Conservation (phyloP, 805 yeast species). For the Saturnispora gosingensis region DNA sequence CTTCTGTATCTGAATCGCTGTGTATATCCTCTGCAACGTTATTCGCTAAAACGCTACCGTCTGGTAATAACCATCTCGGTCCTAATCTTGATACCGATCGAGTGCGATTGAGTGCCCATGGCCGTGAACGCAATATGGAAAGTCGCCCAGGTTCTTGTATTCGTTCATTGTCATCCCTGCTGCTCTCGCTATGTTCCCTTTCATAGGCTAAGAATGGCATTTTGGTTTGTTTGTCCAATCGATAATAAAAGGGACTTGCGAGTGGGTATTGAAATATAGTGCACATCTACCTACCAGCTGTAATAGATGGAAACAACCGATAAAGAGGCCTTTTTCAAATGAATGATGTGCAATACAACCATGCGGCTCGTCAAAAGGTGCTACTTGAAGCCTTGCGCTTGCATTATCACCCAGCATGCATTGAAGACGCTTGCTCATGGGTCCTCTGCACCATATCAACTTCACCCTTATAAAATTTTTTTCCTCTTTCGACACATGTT, state of each 20-base stretch:
- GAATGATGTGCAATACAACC: not conserved
- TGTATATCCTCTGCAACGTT: not conserved
- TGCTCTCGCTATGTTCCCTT: not conserved
- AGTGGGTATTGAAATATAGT: not conserved
- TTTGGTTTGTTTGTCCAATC: not conserved
- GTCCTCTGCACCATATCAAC: not conserved
- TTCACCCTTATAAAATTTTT: not conserved
- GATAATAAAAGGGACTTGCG: not conserved
- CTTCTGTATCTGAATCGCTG: not conserved
- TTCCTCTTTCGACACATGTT: not conserved
- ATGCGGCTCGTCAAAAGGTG: not conserved
- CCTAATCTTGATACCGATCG: not conserved
- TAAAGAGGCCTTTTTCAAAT: no score
- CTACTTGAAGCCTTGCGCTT: not conserved
- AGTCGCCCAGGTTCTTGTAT: not conserved
- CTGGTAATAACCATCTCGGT: slow-evolving; percentile 4
- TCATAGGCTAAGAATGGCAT: not conserved
- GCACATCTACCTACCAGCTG: not conserved
- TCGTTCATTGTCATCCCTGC: not conserved
- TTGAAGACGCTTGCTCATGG: not conserved
- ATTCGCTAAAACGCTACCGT: not conserved
- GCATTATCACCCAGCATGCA: not conserved
- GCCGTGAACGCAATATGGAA: not conserved
- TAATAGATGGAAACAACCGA: not conserved
- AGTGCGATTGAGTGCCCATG: not conserved